Conservation (phyloP, 345 rosid genomes). For the Rhizophora mangle region DNA sequence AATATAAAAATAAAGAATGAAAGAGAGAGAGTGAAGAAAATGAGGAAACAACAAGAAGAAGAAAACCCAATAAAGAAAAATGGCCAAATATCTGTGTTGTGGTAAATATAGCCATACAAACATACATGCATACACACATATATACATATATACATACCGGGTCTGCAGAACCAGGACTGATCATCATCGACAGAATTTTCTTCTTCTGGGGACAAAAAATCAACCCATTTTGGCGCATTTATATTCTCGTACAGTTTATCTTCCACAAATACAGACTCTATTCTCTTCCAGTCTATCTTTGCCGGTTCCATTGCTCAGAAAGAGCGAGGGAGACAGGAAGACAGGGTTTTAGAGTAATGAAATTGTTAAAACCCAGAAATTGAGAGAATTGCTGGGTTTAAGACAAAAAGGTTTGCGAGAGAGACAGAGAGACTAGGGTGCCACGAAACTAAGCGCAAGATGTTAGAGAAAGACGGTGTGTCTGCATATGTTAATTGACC, state of each 20-base stretch:
- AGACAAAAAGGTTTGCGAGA: background rate
- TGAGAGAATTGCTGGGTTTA: too few species aligned
- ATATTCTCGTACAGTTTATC: conserved; percentile 73
- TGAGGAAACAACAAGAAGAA: background rate
- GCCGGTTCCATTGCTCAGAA: conserved; percentile 64
- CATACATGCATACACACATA: conserved; percentile 21
- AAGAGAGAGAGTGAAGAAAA: background rate
- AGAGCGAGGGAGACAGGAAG: background rate
- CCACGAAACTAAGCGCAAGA: too few species aligned
- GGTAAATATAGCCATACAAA: too few species aligned
- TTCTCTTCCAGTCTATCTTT: conserved; percentile 81
- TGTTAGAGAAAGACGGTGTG: too few species aligned
- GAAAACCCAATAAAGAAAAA: background rate
- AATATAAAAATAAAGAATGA: background rate
- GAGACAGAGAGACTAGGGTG: conserved; percentile 6
- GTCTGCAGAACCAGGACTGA: conserved; percentile 80
- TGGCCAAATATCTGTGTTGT: background rate
- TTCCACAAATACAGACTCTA: conserved; percentile 67
- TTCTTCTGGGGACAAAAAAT: conserved; percentile 49
- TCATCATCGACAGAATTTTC: conserved; percentile 34
- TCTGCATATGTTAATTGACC: too few species aligned
- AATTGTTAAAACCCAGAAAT: background rate
- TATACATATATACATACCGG: conserved; percentile 38
- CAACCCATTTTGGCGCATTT: conserved; percentile 83
- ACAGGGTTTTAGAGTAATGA: conserved; percentile 9